phyloP scores from a whole-genome alignment of 1,284 basidiomycete species.

The Cutaneotrichosporon curvatum region DNA sequence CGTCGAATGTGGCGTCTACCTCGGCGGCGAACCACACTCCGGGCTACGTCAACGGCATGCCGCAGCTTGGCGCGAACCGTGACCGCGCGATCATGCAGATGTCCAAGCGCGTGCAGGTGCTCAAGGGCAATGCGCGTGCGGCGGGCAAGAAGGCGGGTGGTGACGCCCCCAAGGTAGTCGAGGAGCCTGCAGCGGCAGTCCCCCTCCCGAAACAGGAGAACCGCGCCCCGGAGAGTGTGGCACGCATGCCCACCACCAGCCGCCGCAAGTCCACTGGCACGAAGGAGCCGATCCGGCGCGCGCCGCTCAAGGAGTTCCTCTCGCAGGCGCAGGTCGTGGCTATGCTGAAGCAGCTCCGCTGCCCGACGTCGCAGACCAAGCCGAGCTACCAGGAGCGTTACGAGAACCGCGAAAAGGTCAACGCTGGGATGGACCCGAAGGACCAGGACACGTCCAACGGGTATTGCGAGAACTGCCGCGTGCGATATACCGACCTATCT shows the following conservation, averaged over 20 bases:
- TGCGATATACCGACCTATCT: constrained; percentile 84
- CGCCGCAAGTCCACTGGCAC: constrained; percentile 16
- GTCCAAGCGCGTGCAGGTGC: constrained; percentile 45
- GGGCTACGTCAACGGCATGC: constrained; percentile 18
- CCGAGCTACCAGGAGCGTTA: constrained; percentile 26
- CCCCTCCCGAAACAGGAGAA: not conserved
- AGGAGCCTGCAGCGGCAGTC: too few relatives aligned
- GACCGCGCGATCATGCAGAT: constrained; percentile 43
- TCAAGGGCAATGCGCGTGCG: constrained; percentile 41
- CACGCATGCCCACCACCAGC: not conserved
- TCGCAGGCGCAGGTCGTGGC: constrained; percentile 34
- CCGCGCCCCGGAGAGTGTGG: not conserved
- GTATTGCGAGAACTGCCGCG: constrained; percentile 94
- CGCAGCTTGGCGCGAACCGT: constrained; percentile 27
- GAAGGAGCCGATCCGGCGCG: constrained; percentile 1
- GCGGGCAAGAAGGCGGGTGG: constrained; percentile 8
- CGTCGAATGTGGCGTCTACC: constrained; percentile 82
- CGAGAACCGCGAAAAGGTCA: constrained; percentile 33
- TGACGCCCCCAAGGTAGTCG: too few relatives aligned
- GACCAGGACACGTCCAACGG: constrained; percentile 71
- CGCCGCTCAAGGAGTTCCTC: constrained; percentile 28
- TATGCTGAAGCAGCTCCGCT: constrained; percentile 32
- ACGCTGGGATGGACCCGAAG: constrained; percentile 49
- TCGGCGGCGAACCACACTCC: constrained; percentile 49
- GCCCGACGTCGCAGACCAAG: constrained; percentile 20